Evolutionary conservation across 2,329 filamentous ascomycete species (phyloP).

Genomic region (Salinomyces thailandicus): DNA sequence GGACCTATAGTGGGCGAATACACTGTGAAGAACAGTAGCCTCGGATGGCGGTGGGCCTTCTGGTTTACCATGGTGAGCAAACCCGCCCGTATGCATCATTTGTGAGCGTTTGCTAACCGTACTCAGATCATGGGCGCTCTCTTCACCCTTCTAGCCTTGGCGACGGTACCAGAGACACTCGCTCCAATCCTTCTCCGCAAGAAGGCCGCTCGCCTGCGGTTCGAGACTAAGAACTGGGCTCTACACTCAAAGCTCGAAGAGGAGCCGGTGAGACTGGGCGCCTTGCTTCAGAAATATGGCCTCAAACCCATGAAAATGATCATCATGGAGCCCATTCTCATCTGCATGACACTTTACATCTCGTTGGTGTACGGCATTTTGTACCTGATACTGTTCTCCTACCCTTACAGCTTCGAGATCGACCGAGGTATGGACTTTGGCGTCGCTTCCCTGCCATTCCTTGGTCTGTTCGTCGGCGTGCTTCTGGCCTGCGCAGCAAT

Average conservation of each 20-base stretch:
- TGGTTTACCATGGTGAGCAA: constrained; percentile 46
- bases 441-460: constrained; percentile 34
- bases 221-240: constrained; percentile 38
- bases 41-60: constrained; percentile 49
- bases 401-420: constrained; percentile 36
- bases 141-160: constrained; percentile 33
- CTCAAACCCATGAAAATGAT: constrained; percentile 33
- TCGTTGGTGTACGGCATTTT: constrained; percentile 23
- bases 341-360: constrained; percentile 37
- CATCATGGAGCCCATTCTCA: constrained; percentile 38
- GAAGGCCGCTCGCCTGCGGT: constrained; percentile 39
- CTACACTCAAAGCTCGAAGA: constrained; percentile 38
- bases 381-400: constrained; percentile 41
- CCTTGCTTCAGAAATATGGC: constrained; percentile 36
- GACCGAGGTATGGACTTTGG: constrained; percentile 32
- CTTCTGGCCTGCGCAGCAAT: constrained; percentile 18
- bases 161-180: constrained; percentile 44
- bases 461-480: constrained; percentile 34
- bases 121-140: constrained; percentile 38
- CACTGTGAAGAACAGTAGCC: constrained; percentile 33
- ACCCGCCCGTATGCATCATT: too few relatives aligned
- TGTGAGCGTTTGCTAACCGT: too few relatives aligned
- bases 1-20: constrained; percentile 43
- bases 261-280: constrained; percentile 26
- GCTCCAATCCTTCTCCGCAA: constrained; percentile 38